Percentiles rank a stretch among this genome's conserved stretches.
Evolutionary conservation across 2,329 filamentous ascomycete species (phyloP).

Genomic region (Colletotrichum salicis): DNA sequence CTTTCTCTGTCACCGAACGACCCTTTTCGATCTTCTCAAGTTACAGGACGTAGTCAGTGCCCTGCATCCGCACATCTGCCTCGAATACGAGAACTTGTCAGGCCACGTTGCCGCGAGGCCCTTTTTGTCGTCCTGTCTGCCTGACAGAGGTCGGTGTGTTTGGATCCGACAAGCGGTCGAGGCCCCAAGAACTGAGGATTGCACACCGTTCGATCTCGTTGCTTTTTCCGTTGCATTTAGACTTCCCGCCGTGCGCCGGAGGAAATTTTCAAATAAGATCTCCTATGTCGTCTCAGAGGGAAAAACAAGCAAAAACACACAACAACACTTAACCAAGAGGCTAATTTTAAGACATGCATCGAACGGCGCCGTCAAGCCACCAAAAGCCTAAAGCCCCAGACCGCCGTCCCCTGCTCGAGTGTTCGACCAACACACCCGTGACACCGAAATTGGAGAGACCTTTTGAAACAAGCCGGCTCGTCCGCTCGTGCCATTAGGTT

Average conservation of each 20-base stretch:
- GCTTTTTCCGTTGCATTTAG: constrained; percentile 11
- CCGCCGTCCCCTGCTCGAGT: background rate
- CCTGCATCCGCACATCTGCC: background rate
- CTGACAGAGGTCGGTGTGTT: background rate
- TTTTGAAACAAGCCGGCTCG: constrained; percentile 28
- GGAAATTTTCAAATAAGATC: background rate
- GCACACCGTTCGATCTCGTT: constrained; percentile 21
- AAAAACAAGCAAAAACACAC: constrained; percentile 1
- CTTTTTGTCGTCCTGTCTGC: background rate
- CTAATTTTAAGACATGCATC: background rate
- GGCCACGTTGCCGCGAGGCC: background rate
- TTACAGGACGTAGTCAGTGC: constrained; percentile 6
- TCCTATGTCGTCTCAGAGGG: background rate
- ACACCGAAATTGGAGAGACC: constrained; percentile 3
- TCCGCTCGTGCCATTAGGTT: constrained; percentile 6
- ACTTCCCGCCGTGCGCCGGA: constrained; percentile 3
- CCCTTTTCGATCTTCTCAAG: background rate
- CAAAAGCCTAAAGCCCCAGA: background rate
- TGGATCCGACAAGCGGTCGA: constrained; percentile 5
- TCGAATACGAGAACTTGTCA: constrained; percentile 12
- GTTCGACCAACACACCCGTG: background rate
- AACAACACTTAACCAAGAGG: background rate
- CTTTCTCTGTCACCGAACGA: background rate
- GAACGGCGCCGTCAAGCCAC: background rate
- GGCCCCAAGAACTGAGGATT: background rate